phyloP scores from a whole-genome alignment of 1,284 basidiomycete species.

The Volvariella surrecta region DNA sequence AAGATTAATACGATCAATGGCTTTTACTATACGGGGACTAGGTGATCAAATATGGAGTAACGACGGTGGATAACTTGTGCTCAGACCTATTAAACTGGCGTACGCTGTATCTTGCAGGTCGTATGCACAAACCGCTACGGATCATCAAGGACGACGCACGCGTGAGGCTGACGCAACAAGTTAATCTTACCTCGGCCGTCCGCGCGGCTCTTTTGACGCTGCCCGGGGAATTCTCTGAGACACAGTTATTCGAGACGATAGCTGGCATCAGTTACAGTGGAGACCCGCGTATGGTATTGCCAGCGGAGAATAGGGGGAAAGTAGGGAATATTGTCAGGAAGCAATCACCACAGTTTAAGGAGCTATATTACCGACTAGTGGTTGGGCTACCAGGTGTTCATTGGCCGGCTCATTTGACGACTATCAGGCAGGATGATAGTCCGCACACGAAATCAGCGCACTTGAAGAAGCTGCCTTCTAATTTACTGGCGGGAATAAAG shows the following conservation, averaged over 20 bases:
- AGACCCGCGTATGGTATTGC: conserved; percentile 91
- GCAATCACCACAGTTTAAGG: conserved; percentile 78
- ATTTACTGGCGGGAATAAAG: conserved; percentile 51
- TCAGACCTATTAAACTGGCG: conserved; percentile 90
- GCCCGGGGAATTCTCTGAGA: conserved; percentile 68
- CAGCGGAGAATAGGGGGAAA: conserved; percentile 92
- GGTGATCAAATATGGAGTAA: conserved; percentile 98
- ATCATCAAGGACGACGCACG: conserved; percentile 85
- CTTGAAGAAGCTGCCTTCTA: conserved; percentile 68
- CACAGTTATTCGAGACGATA: conserved; percentile 79
- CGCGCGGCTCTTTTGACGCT: conserved; percentile 75
- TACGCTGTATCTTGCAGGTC: conserved; percentile 88
- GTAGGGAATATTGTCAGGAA: conserved; percentile 88
- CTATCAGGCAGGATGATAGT: conserved; percentile 64
- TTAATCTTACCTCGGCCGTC: conserved; percentile 87
- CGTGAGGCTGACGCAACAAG: conserved; percentile 87
- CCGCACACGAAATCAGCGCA: conserved; percentile 63
- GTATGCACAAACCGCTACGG: conserved; percentile 95
- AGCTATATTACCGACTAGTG: conserved; percentile 78
- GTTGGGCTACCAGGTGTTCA: conserved; percentile 70
- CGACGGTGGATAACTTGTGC: conserved; percentile 84
- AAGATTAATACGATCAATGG: conserved; percentile 1
- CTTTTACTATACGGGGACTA: conserved; percentile 31
- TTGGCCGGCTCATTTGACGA: conserved; percentile 44
- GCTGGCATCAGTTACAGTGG: conserved; percentile 84